Evolutionary conservation across 768 basidiomycete genomes (phyloP), one percentile per base, ranked within the genome.

Genomic region (Clavaria fumosa): DNA sequence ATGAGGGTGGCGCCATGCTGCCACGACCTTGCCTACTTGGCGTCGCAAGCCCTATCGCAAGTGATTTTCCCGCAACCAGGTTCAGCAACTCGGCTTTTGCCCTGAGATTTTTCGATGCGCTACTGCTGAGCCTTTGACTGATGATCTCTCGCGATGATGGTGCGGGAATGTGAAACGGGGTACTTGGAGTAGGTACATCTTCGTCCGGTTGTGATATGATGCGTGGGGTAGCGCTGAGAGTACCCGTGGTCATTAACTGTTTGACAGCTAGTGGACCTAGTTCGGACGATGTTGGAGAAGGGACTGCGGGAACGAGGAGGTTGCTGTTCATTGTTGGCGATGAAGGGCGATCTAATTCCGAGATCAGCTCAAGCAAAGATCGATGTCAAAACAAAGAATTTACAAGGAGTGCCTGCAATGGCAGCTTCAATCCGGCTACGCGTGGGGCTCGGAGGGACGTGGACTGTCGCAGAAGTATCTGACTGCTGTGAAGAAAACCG

Each of bases 231-330:
- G 84, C 79, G 45, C 78, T 75, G 17, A 97, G 65, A 9, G 88
- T 90, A 2, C 95, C 95, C 89, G 88, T 91, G 9, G 95, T 99
- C 81, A 97, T 89, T 11, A 99, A 70, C 47, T 96, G 79, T 50
- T 89, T 88, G 36, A 97, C 67, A 1, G 85, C 82, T 4, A 66
- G 61, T 2, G 89, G 73, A 1, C 84, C 85, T 32, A 96, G 69
- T 49, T 84, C 66, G 4, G 75, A 69, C 0, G 89, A 78, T 5
- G 81, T 83, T 1, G 90, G 90, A 0, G 90, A 86, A 3, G 95
- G 93, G 7, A 93, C 57, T 39, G 74, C 72, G 10, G 88, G 78
- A 15, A 99, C 78, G 14, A 95, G 75, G 2, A 78, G 65, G 53
- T 85, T 88, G 9, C 64, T 66, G 42, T 61, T 61, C 35, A 57